Percentiles rank a stretch among this genome's conserved stretches.
These are phyloP conservation scores for Keithomyces neogunnii DNA, from an alignment of 2,329 filamentous ascomycete genomes.

Conservation along the genomic window DNA sequence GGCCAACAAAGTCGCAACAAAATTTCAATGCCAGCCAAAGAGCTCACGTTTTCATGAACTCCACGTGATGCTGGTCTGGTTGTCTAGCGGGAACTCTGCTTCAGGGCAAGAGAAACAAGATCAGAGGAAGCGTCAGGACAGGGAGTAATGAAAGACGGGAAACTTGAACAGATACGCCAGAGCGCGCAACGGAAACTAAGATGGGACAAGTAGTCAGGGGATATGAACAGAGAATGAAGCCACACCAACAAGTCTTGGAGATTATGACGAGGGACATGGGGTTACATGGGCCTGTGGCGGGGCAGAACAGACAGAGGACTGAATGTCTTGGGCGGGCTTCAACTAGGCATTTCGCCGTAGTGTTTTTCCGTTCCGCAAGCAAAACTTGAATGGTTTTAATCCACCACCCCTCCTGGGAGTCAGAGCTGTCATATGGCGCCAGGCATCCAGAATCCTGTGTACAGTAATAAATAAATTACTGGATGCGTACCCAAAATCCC, in stretches of 20 bases:
- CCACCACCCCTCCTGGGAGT: too few relatives aligned
- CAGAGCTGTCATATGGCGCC: too few relatives aligned
- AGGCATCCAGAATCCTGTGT: too few relatives aligned
- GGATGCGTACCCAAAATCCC: too few relatives aligned
- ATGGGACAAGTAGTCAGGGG: neutral
- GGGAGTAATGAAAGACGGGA: neutral
- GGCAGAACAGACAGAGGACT: slow-evolving; percentile 16
- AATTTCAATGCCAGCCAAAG: neutral
- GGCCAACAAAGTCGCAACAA: neutral
- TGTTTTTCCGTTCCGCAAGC: slow-evolving; percentile 22
- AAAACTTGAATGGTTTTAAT: too few relatives aligned
- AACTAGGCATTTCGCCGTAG: neutral
- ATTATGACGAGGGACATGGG: slow-evolving; percentile 14
- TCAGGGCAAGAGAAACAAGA: neutral
- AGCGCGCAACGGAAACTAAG: neutral
- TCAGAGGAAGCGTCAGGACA: neutral
- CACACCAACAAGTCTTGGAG: neutral
- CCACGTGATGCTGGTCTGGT: neutral
- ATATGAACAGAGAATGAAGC: neutral
- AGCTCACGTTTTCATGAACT: neutral
- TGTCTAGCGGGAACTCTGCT: neutral
- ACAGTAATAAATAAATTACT: too few relatives aligned
- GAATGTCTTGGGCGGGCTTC: too few relatives aligned
- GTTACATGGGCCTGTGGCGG: slow-evolving; percentile 19
- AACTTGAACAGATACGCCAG: neutral